These are phyloP conservation scores for Poa pratensis DNA, from an alignment of 176 grass and related monocot genomes.

Conservation along the genomic window DNA sequence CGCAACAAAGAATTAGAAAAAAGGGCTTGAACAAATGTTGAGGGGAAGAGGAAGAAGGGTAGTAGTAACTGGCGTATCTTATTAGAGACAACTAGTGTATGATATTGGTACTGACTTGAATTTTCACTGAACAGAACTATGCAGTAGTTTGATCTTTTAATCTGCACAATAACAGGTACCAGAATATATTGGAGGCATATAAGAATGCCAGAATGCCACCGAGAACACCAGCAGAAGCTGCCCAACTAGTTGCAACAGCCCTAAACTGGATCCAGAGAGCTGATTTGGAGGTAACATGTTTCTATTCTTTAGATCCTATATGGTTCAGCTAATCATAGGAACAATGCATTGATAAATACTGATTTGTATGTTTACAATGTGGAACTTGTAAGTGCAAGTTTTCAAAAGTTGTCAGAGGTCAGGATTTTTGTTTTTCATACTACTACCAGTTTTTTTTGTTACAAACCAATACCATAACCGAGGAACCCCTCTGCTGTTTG, in stretches of 20 bases:
- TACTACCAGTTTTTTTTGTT: background rate
- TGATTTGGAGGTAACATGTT: constrained; percentile 43
- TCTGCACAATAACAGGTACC: constrained; percentile 46
- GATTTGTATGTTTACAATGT: background rate
- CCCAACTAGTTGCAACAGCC: constrained; percentile 43
- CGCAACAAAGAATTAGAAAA: background rate
- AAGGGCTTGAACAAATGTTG: background rate
- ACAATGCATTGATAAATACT: background rate
- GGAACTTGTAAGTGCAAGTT: background rate
- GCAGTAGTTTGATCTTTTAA: background rate
- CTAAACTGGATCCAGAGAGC: constrained; percentile 42
- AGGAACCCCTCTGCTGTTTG: background rate
- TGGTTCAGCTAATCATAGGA: background rate
- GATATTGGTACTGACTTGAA: constrained; percentile 3
- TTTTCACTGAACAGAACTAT: constrained; percentile 13
- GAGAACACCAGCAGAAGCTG: constrained; percentile 49
- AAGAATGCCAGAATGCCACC: constrained; percentile 40
- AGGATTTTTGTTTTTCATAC: background rate
- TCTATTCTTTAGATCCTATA: background rate
- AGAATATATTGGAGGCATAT: constrained; percentile 56
- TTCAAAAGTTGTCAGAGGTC: background rate
- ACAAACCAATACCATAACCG: background rate
- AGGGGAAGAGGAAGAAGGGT: background rate
- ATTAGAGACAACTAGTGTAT: background rate
- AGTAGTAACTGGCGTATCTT: background rate